These are phyloP conservation scores for Myxozyma kluyveri DNA, from an alignment of 805 yeast genomes.

Conservation along the genomic window DNA sequence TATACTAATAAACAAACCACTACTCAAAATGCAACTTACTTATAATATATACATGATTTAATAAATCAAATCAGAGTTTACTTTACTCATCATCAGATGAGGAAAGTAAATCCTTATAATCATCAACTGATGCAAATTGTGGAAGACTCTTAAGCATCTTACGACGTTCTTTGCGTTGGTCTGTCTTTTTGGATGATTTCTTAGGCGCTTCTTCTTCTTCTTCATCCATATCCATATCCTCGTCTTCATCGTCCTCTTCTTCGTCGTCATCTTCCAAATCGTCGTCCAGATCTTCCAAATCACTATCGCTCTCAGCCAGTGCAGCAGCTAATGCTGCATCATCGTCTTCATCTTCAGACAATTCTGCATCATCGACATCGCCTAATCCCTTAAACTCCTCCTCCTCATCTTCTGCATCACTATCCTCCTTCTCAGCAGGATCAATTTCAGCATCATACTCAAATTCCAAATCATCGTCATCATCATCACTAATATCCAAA, in stretches of 20 bases:
- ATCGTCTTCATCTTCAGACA: conserved; percentile 37
- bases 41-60: neutral
- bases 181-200: conserved; percentile 3
- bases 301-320: conserved; percentile 27
- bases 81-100: conserved; percentile 54
- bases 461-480: conserved; percentile 42
- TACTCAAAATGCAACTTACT: neutral
- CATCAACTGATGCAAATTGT: conserved; percentile 83
- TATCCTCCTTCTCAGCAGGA: conserved; percentile 32
- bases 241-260: conserved; percentile 28
- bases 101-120: conserved; percentile 65
- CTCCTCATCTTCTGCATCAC: conserved; percentile 39
- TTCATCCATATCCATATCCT: conserved; percentile 30
- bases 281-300: conserved; percentile 32
- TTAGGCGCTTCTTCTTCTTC: conserved; percentile 21
- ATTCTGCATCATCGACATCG: conserved; percentile 42
- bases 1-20: neutral
- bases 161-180: conserved; percentile 32
- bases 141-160: conserved; percentile 66
- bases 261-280: conserved; percentile 23
- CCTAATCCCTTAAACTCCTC: conserved; percentile 46
- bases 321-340: conserved; percentile 35
- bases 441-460: conserved; percentile 37
- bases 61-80: conserved; percentile 10
- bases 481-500: conserved; percentile 56